Evolutionary conservation across 2,329 filamentous ascomycete species (phyloP).

Genomic region (Phaeosphaeria sp.): DNA sequence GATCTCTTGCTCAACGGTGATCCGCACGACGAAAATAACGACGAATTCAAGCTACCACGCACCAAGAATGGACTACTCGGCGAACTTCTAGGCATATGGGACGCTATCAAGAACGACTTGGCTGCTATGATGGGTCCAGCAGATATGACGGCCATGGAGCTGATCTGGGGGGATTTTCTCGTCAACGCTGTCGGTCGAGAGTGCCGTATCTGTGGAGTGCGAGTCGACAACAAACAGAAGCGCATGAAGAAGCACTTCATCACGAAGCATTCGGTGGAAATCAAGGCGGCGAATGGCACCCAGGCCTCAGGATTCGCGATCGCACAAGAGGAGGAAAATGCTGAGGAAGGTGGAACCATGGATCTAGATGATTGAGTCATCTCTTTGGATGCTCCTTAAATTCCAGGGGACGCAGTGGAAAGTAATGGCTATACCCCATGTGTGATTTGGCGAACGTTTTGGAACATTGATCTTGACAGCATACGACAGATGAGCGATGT

Average conservation of each 20-base stretch:
- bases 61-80: constrained; percentile 8
- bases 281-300: background rate
- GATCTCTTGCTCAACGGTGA: constrained; percentile 14
- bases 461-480: background rate
- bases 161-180: constrained; percentile 17
- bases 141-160: constrained; percentile 5
- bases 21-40: constrained; percentile 6
- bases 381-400: background rate
- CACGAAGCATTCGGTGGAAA: constrained; percentile 14
- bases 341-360: background rate
- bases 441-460: background rate
- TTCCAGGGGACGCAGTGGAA: background rate
- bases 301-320: background rate
- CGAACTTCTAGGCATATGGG: constrained; percentile 16
- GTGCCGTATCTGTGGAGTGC: constrained; percentile 19
- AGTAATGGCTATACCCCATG: background rate
- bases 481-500: background rate
- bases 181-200: constrained; percentile 3
- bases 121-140: constrained; percentile 9
- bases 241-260: constrained; percentile 18
- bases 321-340: background rate
- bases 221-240: constrained; percentile 5
- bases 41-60: background rate
- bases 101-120: constrained; percentile 17
- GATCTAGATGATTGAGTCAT: background rate